These are phyloP conservation scores for Apostasia shenzhenica DNA, from an alignment of 106 monocot genomes.

Conservation along the genomic window DNA sequence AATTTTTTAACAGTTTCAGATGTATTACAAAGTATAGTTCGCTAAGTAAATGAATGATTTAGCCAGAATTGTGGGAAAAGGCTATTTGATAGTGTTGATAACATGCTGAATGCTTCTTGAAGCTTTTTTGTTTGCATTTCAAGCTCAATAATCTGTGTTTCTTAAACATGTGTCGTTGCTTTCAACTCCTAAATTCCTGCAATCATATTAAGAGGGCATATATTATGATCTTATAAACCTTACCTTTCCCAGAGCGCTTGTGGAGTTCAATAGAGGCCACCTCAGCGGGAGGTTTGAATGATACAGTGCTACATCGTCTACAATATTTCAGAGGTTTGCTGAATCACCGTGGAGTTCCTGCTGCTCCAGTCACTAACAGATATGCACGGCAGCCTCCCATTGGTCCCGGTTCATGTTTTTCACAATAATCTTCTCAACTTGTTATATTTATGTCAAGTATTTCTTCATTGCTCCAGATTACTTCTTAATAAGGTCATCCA, in stretches of 20 bases:
- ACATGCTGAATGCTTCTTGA: too few species aligned
- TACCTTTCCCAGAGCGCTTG: conserved; percentile 47
- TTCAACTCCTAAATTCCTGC: too few species aligned
- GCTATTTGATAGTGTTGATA: too few species aligned
- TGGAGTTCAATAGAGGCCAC: conserved; percentile 76
- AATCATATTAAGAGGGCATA: neutral
- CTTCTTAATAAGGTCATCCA: too few species aligned
- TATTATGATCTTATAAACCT: neutral
- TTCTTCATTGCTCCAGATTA: too few species aligned
- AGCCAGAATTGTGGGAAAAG: too few species aligned
- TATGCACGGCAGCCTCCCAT: conserved; percentile 60
- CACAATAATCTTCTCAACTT: conserved; percentile 33
- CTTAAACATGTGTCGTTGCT: too few species aligned
- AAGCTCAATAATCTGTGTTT: neutral
- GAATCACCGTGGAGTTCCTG: conserved; percentile 81
- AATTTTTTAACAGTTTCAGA: too few species aligned
- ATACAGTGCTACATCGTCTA: conserved; percentile 54
- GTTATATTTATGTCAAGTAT: too few species aligned
- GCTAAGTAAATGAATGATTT: too few species aligned
- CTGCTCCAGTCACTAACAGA: conserved; percentile 72
- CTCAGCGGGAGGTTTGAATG: conserved; percentile 24
- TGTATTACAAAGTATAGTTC: too few species aligned
- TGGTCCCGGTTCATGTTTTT: conserved; percentile 87
- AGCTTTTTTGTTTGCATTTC: too few species aligned
- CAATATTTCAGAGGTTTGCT: conserved; percentile 88